Percentiles rank a stretch among this genome's conserved stretches.
Conservation (phyloP, 2,329 filamentous ascomycete genomes). For the Ceratocystis albifundus region DNA sequence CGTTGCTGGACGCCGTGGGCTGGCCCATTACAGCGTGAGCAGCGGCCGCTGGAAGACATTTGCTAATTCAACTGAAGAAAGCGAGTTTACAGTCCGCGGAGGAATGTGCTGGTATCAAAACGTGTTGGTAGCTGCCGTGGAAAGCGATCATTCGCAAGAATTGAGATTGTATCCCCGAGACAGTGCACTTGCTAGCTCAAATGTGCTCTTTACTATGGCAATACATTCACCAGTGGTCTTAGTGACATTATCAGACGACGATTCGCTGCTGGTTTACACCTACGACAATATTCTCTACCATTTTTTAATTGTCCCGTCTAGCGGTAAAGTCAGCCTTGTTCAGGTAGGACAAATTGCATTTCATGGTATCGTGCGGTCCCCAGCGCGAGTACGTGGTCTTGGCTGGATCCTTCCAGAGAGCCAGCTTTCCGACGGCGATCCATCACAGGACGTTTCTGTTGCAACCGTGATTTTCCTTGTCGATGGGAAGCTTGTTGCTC, state of each 20-base stretch:
- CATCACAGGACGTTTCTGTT: constrained; percentile 85
- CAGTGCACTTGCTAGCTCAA: constrained; percentile 58
- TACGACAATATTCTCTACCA: constrained; percentile 94
- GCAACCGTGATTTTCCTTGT: constrained; percentile 94
- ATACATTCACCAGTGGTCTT: constrained; percentile 81
- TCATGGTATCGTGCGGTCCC: constrained; percentile 88
- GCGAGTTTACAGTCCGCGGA: constrained; percentile 81
- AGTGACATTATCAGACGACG: constrained; percentile 77
- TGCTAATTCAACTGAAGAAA: constrained; percentile 65
- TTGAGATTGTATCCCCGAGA: constrained; percentile 90
- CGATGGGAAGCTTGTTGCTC: constrained; percentile 85
- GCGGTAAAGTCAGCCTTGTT: constrained; percentile 61
- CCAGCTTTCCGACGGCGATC: constrained; percentile 81
- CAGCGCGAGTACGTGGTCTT: constrained; percentile 78
- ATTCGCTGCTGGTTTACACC: constrained; percentile 91
- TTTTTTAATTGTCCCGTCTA: constrained; percentile 68
- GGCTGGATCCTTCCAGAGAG: constrained; percentile 93
- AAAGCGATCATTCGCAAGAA: constrained; percentile 69
- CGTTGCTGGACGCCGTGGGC: constrained; percentile 80
- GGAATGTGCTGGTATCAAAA: constrained; percentile 99
- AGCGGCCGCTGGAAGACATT: constrained; percentile 96
- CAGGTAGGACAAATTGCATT: constrained; percentile 98
- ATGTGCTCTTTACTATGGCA: constrained; percentile 62
- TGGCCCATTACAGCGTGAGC: constrained; percentile 90
- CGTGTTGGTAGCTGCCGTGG: constrained; percentile 85